A percentile compares a stretch with the other conserved stretches of the same genome.
Conservation (phyloP, 2,329 filamentous ascomycete species). For the Akanthomyces uredinophilus region DNA sequence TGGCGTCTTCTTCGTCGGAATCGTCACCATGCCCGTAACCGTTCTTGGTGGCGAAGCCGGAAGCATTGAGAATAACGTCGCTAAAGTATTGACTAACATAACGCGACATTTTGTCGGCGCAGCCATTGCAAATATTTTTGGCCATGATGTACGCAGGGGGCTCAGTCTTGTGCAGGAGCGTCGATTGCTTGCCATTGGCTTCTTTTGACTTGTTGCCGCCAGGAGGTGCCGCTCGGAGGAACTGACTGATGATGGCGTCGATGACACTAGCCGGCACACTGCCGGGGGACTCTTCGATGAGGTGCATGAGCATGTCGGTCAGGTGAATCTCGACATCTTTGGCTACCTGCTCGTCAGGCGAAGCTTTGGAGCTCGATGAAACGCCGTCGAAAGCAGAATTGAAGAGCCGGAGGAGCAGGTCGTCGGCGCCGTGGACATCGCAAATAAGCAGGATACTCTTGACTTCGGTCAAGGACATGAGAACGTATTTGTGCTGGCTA, state of each 20-base stretch:
- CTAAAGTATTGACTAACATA: conserved; percentile 96
- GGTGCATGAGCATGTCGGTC: conserved; percentile 73
- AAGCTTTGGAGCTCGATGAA: conserved; percentile 67
- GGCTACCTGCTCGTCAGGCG: conserved; percentile 73
- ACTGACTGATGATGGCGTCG: conserved; percentile 92
- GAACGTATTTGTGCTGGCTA: conserved; percentile 84
- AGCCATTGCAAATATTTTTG: conserved; percentile 84
- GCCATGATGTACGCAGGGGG: conserved; percentile 95
- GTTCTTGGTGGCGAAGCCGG: conserved; percentile 53
- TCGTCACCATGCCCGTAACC: conserved; percentile 56
- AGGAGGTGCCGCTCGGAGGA: conserved; percentile 77
- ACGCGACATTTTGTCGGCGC: conserved; percentile 88
- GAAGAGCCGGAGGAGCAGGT: conserved; percentile 76
- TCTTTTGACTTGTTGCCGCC: conserved; percentile 57
- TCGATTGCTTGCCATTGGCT: conserved; percentile 72
- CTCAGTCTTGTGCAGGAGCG: conserved; percentile 77
- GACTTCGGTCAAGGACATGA: conserved; percentile 82
- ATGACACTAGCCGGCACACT: conserved; percentile 73
- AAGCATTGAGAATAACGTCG: conserved; percentile 89
- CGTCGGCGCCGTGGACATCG: conserved; percentile 78
- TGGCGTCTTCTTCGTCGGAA: conserved; percentile 57
- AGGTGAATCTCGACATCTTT: conserved; percentile 94
- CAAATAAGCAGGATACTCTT: conserved; percentile 91
- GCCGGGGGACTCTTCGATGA: conserved; percentile 79
- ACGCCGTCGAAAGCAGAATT: conserved; percentile 88